A percentile compares a stretch with the other conserved stretches of the same genome.
Evolutionary conservation across 768 basidiomycete genomes (phyloP).

Genomic region (Boletus reticuloceps): DNA sequence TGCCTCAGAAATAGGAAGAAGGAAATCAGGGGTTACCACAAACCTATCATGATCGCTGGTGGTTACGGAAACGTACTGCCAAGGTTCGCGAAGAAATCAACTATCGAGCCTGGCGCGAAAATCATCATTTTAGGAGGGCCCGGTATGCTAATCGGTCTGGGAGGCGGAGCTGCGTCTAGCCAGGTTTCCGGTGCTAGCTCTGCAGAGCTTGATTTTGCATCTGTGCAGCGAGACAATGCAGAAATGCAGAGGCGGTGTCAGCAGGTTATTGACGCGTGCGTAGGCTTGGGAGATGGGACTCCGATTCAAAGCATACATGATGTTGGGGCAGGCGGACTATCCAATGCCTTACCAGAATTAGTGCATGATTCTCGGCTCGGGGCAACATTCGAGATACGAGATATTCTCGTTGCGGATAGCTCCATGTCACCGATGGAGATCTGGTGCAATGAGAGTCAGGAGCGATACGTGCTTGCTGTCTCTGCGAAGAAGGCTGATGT

Average conservation of each 20-base stretch:
- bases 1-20: slow-evolving; percentile 40
- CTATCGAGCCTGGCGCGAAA: slow-evolving; percentile 78
- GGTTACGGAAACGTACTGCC: slow-evolving; percentile 93
- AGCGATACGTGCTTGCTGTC: slow-evolving; percentile 94
- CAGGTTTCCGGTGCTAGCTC: slow-evolving; percentile 88
- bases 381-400: slow-evolving; percentile 89
- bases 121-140: slow-evolving; percentile 94
- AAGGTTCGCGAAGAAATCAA: slow-evolving; percentile 73
- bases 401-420: slow-evolving; percentile 86
- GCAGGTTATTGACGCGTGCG: slow-evolving; percentile 94
- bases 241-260: slow-evolving; percentile 98
- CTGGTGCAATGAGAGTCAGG: slow-evolving; percentile 99
- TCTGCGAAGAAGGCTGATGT: slow-evolving; percentile 53
- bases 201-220: slow-evolving; percentile 94
- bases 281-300: slow-evolving; percentile 53
- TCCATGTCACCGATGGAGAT: slow-evolving; percentile 99
- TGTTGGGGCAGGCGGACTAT: slow-evolving; percentile 95
- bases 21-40: slow-evolving; percentile 94
- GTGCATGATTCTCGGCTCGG: slow-evolving; percentile 96
- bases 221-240: slow-evolving; percentile 95
- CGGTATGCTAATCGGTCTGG: slow-evolving; percentile 93
- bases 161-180: slow-evolving; percentile 95
- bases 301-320: slow-evolving; percentile 98
- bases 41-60: slow-evolving; percentile 99
- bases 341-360: slow-evolving; percentile 94